Evolutionary conservation across 2,329 filamentous ascomycete species (phyloP).

Genomic region (Massarina eburnea): DNA sequence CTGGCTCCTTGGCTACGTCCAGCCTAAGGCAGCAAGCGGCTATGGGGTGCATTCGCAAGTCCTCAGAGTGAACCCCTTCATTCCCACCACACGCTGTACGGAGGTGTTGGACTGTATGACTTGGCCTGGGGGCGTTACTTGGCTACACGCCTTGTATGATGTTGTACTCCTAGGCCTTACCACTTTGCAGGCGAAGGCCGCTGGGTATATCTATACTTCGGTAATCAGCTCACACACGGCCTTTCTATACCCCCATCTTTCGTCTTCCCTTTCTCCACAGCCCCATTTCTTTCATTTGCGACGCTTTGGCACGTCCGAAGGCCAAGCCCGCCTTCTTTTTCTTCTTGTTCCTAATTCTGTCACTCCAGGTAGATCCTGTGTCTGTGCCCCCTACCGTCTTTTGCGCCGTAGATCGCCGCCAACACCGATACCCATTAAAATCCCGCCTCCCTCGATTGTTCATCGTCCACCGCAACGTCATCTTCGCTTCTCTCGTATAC

Average conservation of each 20-base stretch:
- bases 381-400: not conserved
- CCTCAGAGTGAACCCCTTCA: constrained; percentile 3
- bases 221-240: not conserved
- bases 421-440: not conserved
- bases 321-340: constrained; percentile 3
- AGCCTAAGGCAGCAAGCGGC: constrained; percentile 7
- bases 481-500: not conserved
- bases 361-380: constrained; percentile 9
- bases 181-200: not conserved
- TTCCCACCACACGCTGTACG: not conserved
- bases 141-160: constrained; percentile 5
- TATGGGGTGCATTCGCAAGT: constrained; percentile 2
- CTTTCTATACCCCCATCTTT: not conserved
- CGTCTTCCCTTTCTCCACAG: constrained; percentile 1
- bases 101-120: constrained; percentile 14
- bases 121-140: constrained; percentile 14
- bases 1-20: constrained; percentile 5
- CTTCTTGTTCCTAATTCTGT: constrained; percentile 4
- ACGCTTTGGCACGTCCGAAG: constrained; percentile 1
- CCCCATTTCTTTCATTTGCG: constrained; percentile 1
- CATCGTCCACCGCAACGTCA: too few species aligned
- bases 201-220: constrained; percentile 8
- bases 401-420: constrained; percentile 11
- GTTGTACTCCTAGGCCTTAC: not conserved
- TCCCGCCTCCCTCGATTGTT: not conserved